phyloP scores from a whole-genome alignment of 495 filamentous ascomycete genomes.

The Aspergillus funiculosus region DNA sequence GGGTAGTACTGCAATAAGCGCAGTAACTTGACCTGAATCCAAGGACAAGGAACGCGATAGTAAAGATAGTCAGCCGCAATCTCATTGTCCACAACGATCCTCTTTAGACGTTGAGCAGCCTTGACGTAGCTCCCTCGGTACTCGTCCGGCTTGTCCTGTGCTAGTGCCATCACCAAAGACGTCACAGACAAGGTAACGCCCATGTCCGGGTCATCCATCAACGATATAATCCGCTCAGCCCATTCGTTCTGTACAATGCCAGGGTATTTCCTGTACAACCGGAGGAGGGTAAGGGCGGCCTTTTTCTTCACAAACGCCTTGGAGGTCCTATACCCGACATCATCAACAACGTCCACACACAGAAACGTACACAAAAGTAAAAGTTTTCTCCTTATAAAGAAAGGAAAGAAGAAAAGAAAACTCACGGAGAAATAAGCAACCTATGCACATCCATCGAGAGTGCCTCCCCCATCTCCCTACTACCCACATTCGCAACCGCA shows the following conservation, averaged over 20 bases:
- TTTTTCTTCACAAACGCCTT: constrained; percentile 99
- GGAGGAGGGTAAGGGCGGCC: constrained; percentile 90
- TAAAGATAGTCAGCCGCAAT: constrained; percentile 87
- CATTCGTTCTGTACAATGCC: constrained; percentile 92
- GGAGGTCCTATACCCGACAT: constrained; percentile 60
- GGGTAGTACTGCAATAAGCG: constrained; percentile 92
- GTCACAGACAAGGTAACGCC: constrained; percentile 94
- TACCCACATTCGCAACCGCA: constrained; percentile 96
- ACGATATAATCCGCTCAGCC: constrained; percentile 92
- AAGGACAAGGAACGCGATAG: constrained; percentile 98
- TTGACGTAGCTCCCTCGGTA: constrained; percentile 95
- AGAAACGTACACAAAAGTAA: not conserved
- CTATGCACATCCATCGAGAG: constrained; percentile 89
- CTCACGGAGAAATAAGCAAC: constrained; percentile 91
- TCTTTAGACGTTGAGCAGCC: constrained; percentile 81
- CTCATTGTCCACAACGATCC: constrained; percentile 82
- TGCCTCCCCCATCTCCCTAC: constrained; percentile 94
- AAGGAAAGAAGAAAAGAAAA: constrained; percentile 12
- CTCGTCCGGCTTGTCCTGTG: constrained; percentile 85
- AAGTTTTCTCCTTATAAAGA: not conserved
- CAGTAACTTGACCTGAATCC: constrained; percentile 95
- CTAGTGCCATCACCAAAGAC: constrained; percentile 91
- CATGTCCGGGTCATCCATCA: constrained; percentile 96
- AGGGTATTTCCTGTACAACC: constrained; percentile 89
- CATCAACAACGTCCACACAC: constrained; percentile 3